Percentiles rank a stretch among this genome's conserved stretches.
Conservation (phyloP, 768 basidiomycete genomes). For the Rhodotorula sphaerocarpa region DNA sequence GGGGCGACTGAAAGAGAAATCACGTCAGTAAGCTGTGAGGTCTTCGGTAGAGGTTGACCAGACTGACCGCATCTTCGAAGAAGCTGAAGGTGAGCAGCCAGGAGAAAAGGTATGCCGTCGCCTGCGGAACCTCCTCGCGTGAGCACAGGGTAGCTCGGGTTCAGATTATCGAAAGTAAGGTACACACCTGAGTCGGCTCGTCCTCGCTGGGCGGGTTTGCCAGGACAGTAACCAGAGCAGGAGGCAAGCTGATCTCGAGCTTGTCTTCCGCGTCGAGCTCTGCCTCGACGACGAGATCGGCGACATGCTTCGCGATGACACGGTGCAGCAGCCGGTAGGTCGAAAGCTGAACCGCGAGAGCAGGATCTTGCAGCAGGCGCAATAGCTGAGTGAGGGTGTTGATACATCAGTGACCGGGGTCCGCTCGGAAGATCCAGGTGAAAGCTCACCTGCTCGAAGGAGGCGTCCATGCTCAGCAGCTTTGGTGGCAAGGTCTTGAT, state of each 20-base stretch:
- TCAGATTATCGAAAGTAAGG: background rate
- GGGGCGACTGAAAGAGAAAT: constrained; percentile 58
- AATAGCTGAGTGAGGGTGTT: constrained; percentile 56
- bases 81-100: constrained; percentile 29
- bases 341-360: constrained; percentile 62
- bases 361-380: constrained; percentile 62
- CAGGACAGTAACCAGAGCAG: constrained; percentile 59
- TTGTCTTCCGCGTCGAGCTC: constrained; percentile 63
- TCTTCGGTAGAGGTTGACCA: background rate
- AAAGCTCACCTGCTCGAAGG: constrained; percentile 55
- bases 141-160: background rate
- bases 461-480: constrained; percentile 56
- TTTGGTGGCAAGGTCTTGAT: constrained; percentile 57
- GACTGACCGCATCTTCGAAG: constrained; percentile 19
- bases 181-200: constrained; percentile 45
- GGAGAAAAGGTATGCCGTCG: constrained; percentile 21
- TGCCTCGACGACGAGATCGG: constrained; percentile 75
- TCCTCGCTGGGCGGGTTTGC: constrained; percentile 49
- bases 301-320: constrained; percentile 66
- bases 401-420: background rate
- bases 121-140: background rate
- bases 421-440: no score
- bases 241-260: constrained; percentile 53
- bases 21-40: background rate
- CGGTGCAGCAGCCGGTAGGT: constrained; percentile 63